phyloP scores from a whole-genome alignment of 2,329 filamentous ascomycete species.

The Microcyclosporella mali region DNA sequence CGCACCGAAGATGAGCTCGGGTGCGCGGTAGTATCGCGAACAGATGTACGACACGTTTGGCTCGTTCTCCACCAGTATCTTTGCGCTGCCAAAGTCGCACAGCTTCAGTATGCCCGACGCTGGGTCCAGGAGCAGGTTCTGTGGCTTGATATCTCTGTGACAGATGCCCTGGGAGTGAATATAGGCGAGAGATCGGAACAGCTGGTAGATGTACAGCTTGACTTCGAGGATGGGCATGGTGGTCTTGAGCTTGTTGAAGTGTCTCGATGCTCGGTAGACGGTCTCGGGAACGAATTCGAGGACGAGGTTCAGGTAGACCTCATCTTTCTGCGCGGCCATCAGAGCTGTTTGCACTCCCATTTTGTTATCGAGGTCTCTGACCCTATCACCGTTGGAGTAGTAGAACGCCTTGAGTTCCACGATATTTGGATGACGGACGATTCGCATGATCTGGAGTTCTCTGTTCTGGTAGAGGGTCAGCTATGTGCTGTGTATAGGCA shows the following conservation, averaged over 20 bases:
- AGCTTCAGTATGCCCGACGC: constrained; percentile 88
- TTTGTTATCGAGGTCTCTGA: constrained; percentile 42
- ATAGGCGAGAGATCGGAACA: constrained; percentile 96
- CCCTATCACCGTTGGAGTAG: constrained; percentile 97
- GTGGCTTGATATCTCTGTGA: constrained; percentile 97
- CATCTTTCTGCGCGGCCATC: constrained; percentile 58
- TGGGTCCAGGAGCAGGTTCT: constrained; percentile 92
- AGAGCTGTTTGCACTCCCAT: constrained; percentile 34
- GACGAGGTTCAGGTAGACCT: constrained; percentile 96
- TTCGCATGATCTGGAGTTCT: constrained; percentile 99
- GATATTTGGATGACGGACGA: constrained; percentile 97
- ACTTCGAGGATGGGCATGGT: constrained; percentile 98
- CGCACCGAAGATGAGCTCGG: constrained; percentile 95
- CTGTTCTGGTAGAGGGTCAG: constrained; percentile 64
- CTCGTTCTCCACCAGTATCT: constrained; percentile 97
- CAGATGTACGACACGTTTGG: constrained; percentile 99
- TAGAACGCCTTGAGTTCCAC: constrained; percentile 99
- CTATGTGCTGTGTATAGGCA: background rate
- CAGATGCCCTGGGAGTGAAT: constrained; percentile 99
- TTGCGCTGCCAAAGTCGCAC: constrained; percentile 97
- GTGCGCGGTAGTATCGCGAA: constrained; percentile 96
- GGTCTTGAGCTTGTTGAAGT: constrained; percentile 99
- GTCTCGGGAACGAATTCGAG: constrained; percentile 98
- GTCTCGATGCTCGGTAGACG: constrained; percentile 93
- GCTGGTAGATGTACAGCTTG: constrained; percentile 99